These are phyloP conservation scores for Fomitopsis serialis DNA, from an alignment of 768 basidiomycete genomes.

Conservation along the genomic window DNA sequence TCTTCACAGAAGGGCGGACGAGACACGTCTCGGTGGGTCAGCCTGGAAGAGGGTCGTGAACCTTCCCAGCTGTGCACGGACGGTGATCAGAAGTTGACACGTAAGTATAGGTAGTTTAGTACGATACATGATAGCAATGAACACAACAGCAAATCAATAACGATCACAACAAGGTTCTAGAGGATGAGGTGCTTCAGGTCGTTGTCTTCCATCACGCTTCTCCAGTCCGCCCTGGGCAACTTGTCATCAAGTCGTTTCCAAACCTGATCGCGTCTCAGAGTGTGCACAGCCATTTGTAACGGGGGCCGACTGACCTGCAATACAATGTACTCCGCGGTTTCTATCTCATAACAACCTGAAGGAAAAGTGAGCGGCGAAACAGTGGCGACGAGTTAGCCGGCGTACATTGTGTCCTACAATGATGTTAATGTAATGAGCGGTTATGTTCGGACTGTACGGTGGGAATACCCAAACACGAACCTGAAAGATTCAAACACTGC, in stretches of 20 bases:
- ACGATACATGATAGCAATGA: neutral
- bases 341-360: slow-evolving; percentile 32
- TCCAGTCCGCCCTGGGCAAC: slow-evolving; percentile 26
- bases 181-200: slow-evolving; percentile 20
- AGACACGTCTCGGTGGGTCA: too few species aligned
- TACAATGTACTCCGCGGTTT: slow-evolving; percentile 30
- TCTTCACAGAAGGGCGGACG: too few species aligned
- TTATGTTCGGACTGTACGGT: too few species aligned
- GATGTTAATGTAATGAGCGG: slow-evolving; percentile 1
- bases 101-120: neutral
- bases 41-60: too few species aligned
- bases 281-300: slow-evolving; percentile 11
- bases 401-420: slow-evolving; percentile 24
- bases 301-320: slow-evolving; percentile 20
- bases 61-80: too few species aligned
- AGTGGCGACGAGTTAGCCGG: neutral
- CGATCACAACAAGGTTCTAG: neutral
- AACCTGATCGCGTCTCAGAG: slow-evolving; percentile 18
- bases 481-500: slow-evolving; percentile 27
- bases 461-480: slow-evolving; percentile 9
- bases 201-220: slow-evolving; percentile 31
- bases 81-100: too few species aligned
- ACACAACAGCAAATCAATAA: neutral
- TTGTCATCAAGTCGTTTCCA: slow-evolving; percentile 31
- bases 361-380: neutral